Base-by-base conservation (phyloP, 2,329 filamentous ascomycete genomes). In the Seiridium cupressi region DNA sequence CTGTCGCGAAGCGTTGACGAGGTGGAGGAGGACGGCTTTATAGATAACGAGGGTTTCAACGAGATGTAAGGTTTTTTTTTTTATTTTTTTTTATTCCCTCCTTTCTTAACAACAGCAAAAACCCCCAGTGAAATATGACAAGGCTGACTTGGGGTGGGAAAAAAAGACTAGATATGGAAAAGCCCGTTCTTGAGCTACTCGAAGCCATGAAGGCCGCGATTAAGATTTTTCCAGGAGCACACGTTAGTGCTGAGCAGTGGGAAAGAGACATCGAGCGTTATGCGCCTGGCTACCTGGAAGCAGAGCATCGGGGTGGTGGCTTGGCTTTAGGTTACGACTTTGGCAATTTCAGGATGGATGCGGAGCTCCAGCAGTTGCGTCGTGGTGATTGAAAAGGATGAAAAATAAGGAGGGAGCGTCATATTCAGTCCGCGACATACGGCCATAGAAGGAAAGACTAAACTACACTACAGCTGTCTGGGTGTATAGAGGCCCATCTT, bases 241-340 rank as follows among this genome's bases (percentile, higher is more conserved):
- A 51, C 48, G 32, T 32, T 9, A 38, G 26, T 42, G 51, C 11
- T 4, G 51, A 54, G 4, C 34, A 54, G 31, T 3, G 31, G 11
- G 38, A 11, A 34, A 8, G 34, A 10, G 51, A 61, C 69, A 69
- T 58, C 54, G 55, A 34, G 63, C 63, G 44, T 11, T 54, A 54
- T 54, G 51, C 51, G 11, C 51, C 51, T 6, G 51, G 51, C 11
- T 54, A 54, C 51, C 34, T 54, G 26, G 51, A 54, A 31, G 34
- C 34, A 11, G 51, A 54, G 51, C 31, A 26, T 4, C 31, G 38
- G 36, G 51, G 51, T 26, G 38, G 38, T 3, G 51, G 51, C 8
- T 36, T 54, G 51, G 51, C 51, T 11, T 8, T 13, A 11, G 51
- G 38, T 54, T 54, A 54, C 13, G 51, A 54, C 8, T 32, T 31